These are phyloP conservation scores for Podaxis sp. DNA, from an alignment of 768 basidiomycete genomes.

Conservation along the genomic window DNA sequence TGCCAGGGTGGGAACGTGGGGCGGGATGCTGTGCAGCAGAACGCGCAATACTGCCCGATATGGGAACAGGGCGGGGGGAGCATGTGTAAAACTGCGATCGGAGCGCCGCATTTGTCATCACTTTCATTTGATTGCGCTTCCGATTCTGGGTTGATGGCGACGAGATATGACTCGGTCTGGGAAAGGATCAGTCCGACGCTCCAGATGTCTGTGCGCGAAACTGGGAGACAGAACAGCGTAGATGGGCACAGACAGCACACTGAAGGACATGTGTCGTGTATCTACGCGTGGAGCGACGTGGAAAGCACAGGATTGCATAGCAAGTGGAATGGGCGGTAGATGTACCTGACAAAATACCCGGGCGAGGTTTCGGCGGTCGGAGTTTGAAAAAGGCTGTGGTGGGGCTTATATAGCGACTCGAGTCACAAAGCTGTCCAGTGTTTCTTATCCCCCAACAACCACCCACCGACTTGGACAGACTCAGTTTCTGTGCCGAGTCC, in stretches of 20 bases:
- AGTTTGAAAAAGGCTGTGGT: constrained; percentile 11
- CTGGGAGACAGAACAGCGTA: background rate
- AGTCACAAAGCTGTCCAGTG: constrained; percentile 4
- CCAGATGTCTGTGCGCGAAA: background rate
- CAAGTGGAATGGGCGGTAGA: background rate
- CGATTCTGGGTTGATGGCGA: background rate
- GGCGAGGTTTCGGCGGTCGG: constrained; percentile 8
- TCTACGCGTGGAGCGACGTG: background rate
- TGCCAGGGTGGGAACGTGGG: background rate
- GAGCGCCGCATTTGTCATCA: constrained; percentile 13
- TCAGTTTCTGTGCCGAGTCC: background rate
- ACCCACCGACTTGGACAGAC: background rate
- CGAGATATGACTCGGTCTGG: constrained; percentile 13
- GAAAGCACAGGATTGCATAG: constrained; percentile 12
- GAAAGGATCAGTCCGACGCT: background rate
- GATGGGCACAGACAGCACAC: background rate
- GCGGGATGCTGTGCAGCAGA: constrained; percentile 1
- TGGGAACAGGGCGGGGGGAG: constrained; percentile 2
- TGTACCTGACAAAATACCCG: background rate
- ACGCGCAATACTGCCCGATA: background rate
- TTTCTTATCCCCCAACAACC: constrained; percentile 9
- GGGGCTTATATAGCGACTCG: background rate
- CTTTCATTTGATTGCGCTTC: background rate
- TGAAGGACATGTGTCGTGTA: background rate
- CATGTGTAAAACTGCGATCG: constrained; percentile 5